Percentiles rank a stretch among this genome's conserved stretches.
Conservation (phyloP, 2,329 filamentous ascomycete genomes). For the Nemania sp. region DNA sequence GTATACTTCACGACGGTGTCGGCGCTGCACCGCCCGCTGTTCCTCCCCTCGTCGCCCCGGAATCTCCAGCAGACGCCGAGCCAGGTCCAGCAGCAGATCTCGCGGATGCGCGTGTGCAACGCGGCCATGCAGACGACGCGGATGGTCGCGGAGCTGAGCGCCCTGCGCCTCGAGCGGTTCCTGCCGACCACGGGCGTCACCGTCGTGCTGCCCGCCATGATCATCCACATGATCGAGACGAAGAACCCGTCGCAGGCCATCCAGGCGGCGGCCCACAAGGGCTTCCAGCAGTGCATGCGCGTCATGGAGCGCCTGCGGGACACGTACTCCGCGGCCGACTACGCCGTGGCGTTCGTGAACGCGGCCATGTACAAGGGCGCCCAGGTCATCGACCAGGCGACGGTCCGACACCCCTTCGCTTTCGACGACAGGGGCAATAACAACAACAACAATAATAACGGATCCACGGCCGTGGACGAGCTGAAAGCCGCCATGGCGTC, state of each 20-base stretch:
- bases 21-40: constrained; percentile 87
- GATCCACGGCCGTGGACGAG: constrained; percentile 53
- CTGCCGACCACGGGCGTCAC: constrained; percentile 90
- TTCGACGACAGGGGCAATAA: constrained; percentile 51
- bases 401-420: not conserved
- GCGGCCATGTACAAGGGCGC: constrained; percentile 79
- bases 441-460: constrained; percentile 61
- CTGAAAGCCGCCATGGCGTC: constrained; percentile 31
- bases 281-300: constrained; percentile 90
- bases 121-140: constrained; percentile 84
- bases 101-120: constrained; percentile 79
- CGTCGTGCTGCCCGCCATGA: constrained; percentile 87
- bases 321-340: constrained; percentile 92
- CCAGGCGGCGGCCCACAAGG: constrained; percentile 73
- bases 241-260: constrained; percentile 77
- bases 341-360: constrained; percentile 92
- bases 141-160: constrained; percentile 78
- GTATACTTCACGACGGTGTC: constrained; percentile 91
- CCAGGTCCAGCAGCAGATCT: constrained; percentile 82
- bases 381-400: constrained; percentile 17
- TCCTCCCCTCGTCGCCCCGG: constrained; percentile 72
- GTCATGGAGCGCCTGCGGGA: constrained; percentile 87
- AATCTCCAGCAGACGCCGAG: constrained; percentile 59
- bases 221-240: constrained; percentile 91
- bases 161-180: constrained; percentile 73